These are phyloP conservation scores for Hsuehochloa calcarea DNA, from an alignment of 176 grass and related monocot genomes.

Conservation along the genomic window DNA sequence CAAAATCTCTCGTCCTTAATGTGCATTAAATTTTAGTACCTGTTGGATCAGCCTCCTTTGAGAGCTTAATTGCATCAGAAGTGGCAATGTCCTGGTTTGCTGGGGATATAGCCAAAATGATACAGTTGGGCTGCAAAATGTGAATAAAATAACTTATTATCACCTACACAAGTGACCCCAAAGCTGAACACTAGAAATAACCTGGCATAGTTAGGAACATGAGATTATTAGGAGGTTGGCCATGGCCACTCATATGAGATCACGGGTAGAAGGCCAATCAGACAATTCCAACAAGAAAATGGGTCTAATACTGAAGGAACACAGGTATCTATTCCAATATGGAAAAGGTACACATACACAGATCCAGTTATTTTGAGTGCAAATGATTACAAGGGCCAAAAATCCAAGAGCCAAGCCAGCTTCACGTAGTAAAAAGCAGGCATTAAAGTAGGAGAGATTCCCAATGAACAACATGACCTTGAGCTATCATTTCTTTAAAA, in stretches of 20 bases:
- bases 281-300: background rate
- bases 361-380: background rate
- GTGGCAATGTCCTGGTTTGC: conserved; percentile 57
- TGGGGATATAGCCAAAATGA: conserved; percentile 60
- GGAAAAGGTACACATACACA: background rate
- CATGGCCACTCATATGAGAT: background rate
- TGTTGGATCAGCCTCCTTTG: conserved; percentile 51
- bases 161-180: background rate
- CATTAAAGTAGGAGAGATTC: no score
- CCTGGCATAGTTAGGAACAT: no score
- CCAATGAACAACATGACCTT: no score
- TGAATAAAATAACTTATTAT: background rate
- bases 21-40: conserved; percentile 23
- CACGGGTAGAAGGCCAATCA: background rate
- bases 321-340: background rate
- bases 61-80: conserved; percentile 48
- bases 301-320: background rate
- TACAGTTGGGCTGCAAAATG: conserved; percentile 38
- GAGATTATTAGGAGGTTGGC: background rate
- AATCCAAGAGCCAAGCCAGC: background rate
- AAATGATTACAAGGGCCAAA: background rate
- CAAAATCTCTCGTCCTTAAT: background rate
- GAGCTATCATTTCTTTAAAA: no score
- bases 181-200: background rate
- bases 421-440: no score